phyloP scores from a whole-genome alignment of 2,329 filamentous ascomycete genomes.

The Paracamarosporium sp. region DNA sequence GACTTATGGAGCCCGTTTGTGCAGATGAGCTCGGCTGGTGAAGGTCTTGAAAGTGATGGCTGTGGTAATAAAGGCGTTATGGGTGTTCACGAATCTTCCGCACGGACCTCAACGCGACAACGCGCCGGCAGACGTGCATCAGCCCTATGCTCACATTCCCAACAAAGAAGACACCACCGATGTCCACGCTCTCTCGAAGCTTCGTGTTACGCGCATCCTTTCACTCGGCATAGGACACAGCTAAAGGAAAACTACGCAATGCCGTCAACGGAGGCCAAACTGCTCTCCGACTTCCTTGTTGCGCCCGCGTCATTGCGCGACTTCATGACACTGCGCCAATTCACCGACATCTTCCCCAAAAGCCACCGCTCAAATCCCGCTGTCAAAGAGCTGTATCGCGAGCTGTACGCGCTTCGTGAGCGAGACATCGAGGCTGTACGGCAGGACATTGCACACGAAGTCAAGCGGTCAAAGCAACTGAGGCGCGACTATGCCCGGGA shows the following conservation, averaged over 20 bases:
- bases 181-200: not conserved
- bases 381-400: conserved; percentile 75
- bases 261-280: conserved; percentile 75
- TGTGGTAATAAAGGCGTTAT: conserved; percentile 1
- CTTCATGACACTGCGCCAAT: conserved; percentile 75
- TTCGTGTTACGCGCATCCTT: not conserved
- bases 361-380: conserved; percentile 70
- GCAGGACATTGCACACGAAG: conserved; percentile 70
- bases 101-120: conserved; percentile 21
- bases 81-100: conserved; percentile 11
- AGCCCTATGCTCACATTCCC: not conserved
- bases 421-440: conserved; percentile 72
- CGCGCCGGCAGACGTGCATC: conserved; percentile 10
- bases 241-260: conserved; percentile 51
- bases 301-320: conserved; percentile 76
- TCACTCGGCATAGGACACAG: not conserved
- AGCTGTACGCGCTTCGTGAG: conserved; percentile 77
- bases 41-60: conserved; percentile 6
- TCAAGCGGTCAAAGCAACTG: conserved; percentile 65
- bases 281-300: conserved; percentile 80
- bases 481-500: conserved; percentile 64
- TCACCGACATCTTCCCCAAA: conserved; percentile 77
- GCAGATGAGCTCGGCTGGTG: conserved; percentile 13
- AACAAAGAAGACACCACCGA: not conserved
- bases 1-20: not conserved